Evolutionary conservation across 2,329 filamentous ascomycete species (phyloP).

Genomic region (Cryphonectria naterciae): DNA sequence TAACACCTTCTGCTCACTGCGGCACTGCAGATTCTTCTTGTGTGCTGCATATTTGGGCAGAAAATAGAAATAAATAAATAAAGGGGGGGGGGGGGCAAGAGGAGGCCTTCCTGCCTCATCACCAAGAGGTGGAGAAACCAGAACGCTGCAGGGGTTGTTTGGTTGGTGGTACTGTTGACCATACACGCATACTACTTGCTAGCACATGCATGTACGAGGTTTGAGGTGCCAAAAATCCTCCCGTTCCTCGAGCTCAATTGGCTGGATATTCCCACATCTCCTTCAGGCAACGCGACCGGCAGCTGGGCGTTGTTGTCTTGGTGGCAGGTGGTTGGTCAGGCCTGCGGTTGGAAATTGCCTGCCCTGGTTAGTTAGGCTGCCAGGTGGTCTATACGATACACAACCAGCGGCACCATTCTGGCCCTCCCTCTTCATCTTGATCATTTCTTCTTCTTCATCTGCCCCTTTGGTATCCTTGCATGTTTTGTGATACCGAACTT

Average conservation of each 20-base stretch:
- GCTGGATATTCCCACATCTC: background rate
- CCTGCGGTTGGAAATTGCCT: background rate
- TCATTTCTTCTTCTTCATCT: background rate
- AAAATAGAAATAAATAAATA: background rate
- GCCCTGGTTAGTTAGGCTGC: slow-evolving; percentile 4
- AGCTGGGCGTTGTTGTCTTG: background rate
- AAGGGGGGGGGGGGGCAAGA: background rate
- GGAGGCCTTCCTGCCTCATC: slow-evolving; percentile 1
- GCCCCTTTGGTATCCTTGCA: background rate
- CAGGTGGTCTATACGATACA: background rate
- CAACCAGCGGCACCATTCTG: background rate
- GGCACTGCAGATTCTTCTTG: background rate
- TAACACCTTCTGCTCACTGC: background rate
- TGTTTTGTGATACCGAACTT: background rate
- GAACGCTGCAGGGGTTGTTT: slow-evolving; percentile 12
- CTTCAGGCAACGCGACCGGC: background rate
- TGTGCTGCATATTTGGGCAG: slow-evolving; percentile 2
- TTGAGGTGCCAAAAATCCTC: slow-evolving; percentile 3
- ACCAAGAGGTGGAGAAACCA: slow-evolving; percentile 12
- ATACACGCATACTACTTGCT: background rate
- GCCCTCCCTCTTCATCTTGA: background rate
- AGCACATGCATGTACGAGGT: slow-evolving; percentile 12
- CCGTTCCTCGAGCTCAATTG: slow-evolving; percentile 6
- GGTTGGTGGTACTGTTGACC: background rate
- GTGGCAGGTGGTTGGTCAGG: background rate